Percentiles rank a stretch among this genome's conserved stretches.
Conservation (phyloP, 1,284 basidiomycete genomes). For the Xanthoconium separans region DNA sequence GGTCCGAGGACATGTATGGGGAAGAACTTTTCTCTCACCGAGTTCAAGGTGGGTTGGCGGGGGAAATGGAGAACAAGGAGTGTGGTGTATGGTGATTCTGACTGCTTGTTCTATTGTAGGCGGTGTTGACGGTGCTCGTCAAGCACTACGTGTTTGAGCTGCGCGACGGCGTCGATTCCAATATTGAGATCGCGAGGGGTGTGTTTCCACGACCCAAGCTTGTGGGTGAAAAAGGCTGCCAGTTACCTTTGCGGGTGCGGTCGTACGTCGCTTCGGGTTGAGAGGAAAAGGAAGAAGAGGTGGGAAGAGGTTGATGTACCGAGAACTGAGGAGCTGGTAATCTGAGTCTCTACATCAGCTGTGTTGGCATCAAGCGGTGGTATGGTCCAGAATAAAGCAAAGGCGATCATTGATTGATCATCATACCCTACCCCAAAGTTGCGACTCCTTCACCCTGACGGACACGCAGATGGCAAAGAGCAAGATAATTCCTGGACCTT, state of each 20-base stretch:
- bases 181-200: slow-evolving; percentile 19
- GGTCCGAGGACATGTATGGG: slow-evolving; percentile 44
- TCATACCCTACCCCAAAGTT: too few species aligned
- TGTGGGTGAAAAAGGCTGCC: slow-evolving; percentile 23
- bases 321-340: too few species aligned
- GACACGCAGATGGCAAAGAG: too few species aligned
- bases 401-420: too few species aligned
- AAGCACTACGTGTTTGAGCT: slow-evolving; percentile 23
- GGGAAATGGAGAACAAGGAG: background rate
- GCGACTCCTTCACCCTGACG: too few species aligned
- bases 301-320: too few species aligned
- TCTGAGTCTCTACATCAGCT: too few species aligned
- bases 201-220: slow-evolving; percentile 21
- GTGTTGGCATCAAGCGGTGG: too few species aligned
- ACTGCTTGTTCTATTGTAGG: background rate
- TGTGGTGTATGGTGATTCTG: background rate
- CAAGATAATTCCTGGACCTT: too few species aligned
- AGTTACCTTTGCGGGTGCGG: slow-evolving; percentile 22
- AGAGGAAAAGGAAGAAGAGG: background rate
- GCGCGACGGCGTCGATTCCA: slow-evolving; percentile 17
- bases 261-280: slow-evolving; percentile 6
- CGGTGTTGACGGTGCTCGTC: slow-evolving; percentile 21
- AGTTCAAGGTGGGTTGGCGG: slow-evolving; percentile 44
- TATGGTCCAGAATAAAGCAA: too few species aligned
- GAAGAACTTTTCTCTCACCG: slow-evolving; percentile 39